These are phyloP conservation scores for Wickerhamomyces sp. DNA, from an alignment of 1,139 yeast species.

Conservation along the genomic window DNA sequence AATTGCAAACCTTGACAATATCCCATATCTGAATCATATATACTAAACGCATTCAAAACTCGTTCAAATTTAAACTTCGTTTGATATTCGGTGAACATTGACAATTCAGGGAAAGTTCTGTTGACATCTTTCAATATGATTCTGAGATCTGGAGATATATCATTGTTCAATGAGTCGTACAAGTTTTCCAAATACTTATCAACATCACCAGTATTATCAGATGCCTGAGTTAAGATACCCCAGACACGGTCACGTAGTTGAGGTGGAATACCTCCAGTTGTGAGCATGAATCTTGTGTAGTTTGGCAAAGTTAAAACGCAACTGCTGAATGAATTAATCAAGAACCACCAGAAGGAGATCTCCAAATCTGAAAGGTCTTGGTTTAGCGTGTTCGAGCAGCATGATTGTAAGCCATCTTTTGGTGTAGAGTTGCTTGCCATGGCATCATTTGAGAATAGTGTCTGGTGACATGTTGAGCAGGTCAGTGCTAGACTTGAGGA, in stretches of 20 bases:
- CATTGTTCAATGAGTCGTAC: constrained; percentile 36
- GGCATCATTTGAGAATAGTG: constrained; percentile 20
- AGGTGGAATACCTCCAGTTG: constrained; percentile 24
- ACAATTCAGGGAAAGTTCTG: constrained; percentile 58
- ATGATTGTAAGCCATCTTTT: constrained; percentile 12
- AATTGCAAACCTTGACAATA: constrained; percentile 71
- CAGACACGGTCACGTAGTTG: constrained; percentile 23
- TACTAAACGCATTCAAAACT: constrained; percentile 61
- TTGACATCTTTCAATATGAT: constrained; percentile 61
- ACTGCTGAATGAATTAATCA: constrained; percentile 40
- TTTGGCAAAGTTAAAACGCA: constrained; percentile 45
- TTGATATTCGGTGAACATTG: constrained; percentile 42
- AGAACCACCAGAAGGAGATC: constrained; percentile 41
- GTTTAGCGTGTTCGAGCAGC: constrained; percentile 18
- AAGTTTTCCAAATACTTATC: constrained; percentile 29
- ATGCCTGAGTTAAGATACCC: constrained; percentile 23
- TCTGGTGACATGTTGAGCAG: constrained; percentile 22
- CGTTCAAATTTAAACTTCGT: constrained; percentile 48
- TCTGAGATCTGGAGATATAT: constrained; percentile 41
- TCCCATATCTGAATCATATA: constrained; percentile 66
- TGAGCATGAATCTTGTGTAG: constrained; percentile 35
- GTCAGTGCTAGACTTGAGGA: constrained; percentile 18
- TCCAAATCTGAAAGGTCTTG: constrained; percentile 28
- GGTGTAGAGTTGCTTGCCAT: constrained; percentile 13
- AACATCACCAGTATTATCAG: constrained; percentile 17